A percentile compares a stretch with the other conserved stretches of the same genome.
Evolutionary conservation across 108 stramenopile species (phyloP).

Genomic region (Skeletonema costatum): DNA sequence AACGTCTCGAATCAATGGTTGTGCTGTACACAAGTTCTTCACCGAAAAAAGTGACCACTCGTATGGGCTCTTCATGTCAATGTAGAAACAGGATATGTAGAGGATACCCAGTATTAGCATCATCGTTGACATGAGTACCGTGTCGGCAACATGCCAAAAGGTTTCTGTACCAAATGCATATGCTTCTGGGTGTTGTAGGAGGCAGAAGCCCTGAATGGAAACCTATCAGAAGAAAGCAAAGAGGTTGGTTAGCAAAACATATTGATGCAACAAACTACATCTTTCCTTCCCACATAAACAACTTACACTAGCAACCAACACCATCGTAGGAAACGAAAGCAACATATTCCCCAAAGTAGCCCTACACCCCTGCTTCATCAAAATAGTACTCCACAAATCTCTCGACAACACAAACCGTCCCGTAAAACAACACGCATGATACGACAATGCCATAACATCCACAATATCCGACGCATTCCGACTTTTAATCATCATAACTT

Average conservation of each 20-base stretch:
- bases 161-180: background rate
- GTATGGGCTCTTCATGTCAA: conserved; percentile 15
- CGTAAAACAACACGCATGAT: background rate
- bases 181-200: conserved; percentile 3
- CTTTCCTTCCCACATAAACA: background rate
- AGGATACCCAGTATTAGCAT: conserved; percentile 25
- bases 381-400: background rate
- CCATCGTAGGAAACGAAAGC: background rate
- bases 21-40: conserved; percentile 1
- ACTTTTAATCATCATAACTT: conserved; percentile 5
- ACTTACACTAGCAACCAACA: conserved; percentile 3
- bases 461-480: background rate
- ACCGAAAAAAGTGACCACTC: conserved; percentile 35
- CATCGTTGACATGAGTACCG: conserved; percentile 16
- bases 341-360: background rate
- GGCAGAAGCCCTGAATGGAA: conserved; percentile 4
- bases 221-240: background rate
- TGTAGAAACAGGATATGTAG: conserved; percentile 26
- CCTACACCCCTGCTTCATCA: background rate
- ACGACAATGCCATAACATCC: background rate
- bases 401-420: background rate
- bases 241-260: background rate
- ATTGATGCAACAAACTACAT: background rate
- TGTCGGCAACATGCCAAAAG: conserved; percentile 9
- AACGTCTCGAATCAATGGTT: conserved; percentile 29